phyloP scores from a whole-genome alignment of 1,284 basidiomycete genomes.

The Sporisorium exsertum region DNA sequence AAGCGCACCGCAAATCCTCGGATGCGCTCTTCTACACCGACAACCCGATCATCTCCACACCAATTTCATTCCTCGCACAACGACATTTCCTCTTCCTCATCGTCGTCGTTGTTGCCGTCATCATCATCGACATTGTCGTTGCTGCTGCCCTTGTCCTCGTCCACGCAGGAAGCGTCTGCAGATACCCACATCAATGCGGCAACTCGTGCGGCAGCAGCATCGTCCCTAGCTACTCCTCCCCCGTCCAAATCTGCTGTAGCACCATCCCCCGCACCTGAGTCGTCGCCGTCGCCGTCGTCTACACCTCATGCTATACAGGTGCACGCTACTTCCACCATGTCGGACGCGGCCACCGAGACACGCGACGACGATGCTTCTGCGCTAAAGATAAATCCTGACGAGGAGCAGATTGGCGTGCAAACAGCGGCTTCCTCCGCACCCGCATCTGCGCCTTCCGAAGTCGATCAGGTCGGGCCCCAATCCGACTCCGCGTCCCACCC shows the following conservation, averaged over 20 bases:
- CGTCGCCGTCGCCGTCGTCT: constrained; percentile 10
- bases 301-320: constrained; percentile 15
- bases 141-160: neutral
- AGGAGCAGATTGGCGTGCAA: neutral
- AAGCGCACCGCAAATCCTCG: constrained; percentile 23
- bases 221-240: neutral
- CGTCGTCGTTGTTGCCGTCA: neutral
- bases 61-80: constrained; percentile 8
- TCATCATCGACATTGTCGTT: neutral
- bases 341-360: constrained; percentile 33
- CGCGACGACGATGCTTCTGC: constrained; percentile 23
- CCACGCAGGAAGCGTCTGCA: neutral
- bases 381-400: neutral
- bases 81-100: neutral
- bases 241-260: constrained; percentile 4
- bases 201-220: neutral
- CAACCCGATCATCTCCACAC: constrained; percentile 31
- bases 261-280: neutral
- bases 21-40: constrained; percentile 20
- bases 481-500: constrained; percentile 2
- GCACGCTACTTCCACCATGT: constrained; percentile 18
- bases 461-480: neutral
- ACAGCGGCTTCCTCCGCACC: neutral
- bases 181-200: constrained; percentile 12
- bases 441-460: neutral